These are phyloP conservation scores for Colletotrichum zoysiae DNA, from an alignment of 2,329 filamentous ascomycete genomes.

Conservation along the genomic window DNA sequence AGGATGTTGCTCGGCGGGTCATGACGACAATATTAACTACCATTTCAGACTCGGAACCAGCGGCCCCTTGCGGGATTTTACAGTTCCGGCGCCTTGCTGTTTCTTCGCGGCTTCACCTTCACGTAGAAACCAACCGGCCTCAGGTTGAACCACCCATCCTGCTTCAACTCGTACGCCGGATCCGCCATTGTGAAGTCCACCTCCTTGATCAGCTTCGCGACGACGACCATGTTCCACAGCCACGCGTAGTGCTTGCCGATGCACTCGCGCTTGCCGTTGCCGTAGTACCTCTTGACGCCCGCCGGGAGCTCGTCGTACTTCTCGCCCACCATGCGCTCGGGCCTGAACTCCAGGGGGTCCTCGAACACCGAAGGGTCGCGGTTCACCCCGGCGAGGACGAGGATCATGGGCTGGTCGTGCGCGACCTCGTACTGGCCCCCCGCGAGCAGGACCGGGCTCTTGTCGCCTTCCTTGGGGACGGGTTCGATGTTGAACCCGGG, in stretches of 20 bases:
- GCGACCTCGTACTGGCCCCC: constrained; percentile 64
- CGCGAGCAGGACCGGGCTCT: constrained; percentile 59
- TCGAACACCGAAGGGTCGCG: constrained; percentile 62
- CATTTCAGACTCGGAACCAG: not conserved
- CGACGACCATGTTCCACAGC: constrained; percentile 58
- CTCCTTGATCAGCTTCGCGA: constrained; percentile 58
- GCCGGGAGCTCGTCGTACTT: constrained; percentile 57
- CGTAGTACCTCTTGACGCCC: constrained; percentile 64
- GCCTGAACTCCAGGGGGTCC: constrained; percentile 59
- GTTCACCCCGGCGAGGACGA: constrained; percentile 64
- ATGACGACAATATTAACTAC: not conserved
- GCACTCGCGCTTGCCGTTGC: constrained; percentile 65
- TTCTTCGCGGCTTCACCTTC: constrained; percentile 55
- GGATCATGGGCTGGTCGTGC: constrained; percentile 62
- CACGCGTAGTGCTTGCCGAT: constrained; percentile 65
- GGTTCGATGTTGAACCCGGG: constrained; percentile 68
- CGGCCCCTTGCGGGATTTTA: not conserved
- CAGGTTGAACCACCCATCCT: constrained; percentile 67
- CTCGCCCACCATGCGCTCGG: constrained; percentile 63
- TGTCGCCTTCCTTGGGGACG: constrained; percentile 54
- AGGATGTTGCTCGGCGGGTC: not conserved
- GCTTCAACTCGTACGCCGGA: constrained; percentile 54
- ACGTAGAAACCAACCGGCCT: constrained; percentile 61
- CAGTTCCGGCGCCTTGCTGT: constrained; percentile 13
- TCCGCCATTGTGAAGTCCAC: constrained; percentile 61